Percentiles rank a stretch among this genome's conserved stretches.
These are phyloP conservation scores for Phaffia rhodozyma DNA, from an alignment of 1,284 basidiomycete genomes.

Conservation along the genomic window DNA sequence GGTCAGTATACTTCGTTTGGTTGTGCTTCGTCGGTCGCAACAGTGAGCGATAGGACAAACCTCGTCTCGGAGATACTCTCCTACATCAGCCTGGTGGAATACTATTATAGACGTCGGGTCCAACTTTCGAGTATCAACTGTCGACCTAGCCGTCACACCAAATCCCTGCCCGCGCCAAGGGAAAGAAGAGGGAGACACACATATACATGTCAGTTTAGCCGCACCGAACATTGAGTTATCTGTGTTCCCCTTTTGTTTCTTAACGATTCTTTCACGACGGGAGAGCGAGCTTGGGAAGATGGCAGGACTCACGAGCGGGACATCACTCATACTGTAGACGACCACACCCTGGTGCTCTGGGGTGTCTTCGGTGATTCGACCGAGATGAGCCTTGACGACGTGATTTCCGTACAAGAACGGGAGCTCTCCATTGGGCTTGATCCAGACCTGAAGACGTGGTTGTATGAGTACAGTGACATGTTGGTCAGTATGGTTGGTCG, in stretches of 20 bases:
- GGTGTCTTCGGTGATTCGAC: constrained; percentile 97
- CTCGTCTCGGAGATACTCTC: constrained; percentile 91
- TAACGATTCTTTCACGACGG: background rate
- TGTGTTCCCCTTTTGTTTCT: background rate
- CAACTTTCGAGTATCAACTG: constrained; percentile 88
- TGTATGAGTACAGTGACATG: background rate
- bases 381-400: constrained; percentile 94
- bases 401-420: constrained; percentile 99
- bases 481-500: background rate
- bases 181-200: constrained; percentile 17
- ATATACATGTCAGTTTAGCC: background rate
- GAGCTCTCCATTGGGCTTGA: constrained; percentile 98
- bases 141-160: constrained; percentile 91
- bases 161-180: constrained; percentile 55
- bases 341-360: constrained; percentile 98
- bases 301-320: constrained; percentile 56
- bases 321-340: constrained; percentile 88
- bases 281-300: background rate
- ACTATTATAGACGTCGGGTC: constrained; percentile 98
- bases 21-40: too few species aligned
- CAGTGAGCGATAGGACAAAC: constrained; percentile 27
- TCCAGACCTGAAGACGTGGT: constrained; percentile 64
- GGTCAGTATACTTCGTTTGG: background rate
- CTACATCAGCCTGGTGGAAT: constrained; percentile 96
- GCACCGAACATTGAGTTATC: background rate